Evolutionary conservation across 176 grass and related monocot genomes (phyloP).

Genomic region (Bolboschoenus planiculmis): DNA sequence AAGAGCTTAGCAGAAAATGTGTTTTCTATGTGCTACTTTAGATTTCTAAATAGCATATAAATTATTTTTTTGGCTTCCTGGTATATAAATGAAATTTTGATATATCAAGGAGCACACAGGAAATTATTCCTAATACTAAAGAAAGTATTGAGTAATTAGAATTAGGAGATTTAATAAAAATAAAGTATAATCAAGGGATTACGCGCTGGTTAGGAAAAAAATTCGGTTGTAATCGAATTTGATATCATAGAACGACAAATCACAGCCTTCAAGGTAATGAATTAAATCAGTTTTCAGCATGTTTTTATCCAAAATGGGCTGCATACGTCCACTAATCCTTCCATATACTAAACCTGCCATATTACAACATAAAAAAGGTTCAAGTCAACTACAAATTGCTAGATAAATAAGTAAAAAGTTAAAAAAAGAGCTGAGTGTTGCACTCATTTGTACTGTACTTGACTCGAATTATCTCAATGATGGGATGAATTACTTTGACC

Average conservation of each 20-base stretch:
- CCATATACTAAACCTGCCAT: constrained; percentile 56
- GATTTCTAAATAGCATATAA: not conserved
- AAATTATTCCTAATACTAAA: not conserved
- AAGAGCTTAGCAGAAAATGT: not conserved
- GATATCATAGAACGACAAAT: constrained; percentile 57
- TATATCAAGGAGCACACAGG: not conserved
- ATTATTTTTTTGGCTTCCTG: not conserved
- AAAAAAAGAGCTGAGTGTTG: not conserved
- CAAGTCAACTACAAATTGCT: not conserved
- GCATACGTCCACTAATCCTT: constrained; percentile 21
- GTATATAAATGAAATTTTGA: not conserved
- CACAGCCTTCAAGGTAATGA: constrained; percentile 61
- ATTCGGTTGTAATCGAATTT: constrained; percentile 77
- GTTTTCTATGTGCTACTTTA: not conserved
- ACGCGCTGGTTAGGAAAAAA: constrained; percentile 48
- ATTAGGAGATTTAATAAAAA: not conserved
- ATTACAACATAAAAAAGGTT: not conserved
- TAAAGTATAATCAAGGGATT: constrained; percentile 21
- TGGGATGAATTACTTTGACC: not conserved
- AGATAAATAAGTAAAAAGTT: not conserved
- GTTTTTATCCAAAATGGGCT: constrained; percentile 34
- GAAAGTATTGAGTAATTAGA: not conserved
- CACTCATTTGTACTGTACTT: not conserved
- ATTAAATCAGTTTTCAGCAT: constrained; percentile 87
- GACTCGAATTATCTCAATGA: not conserved